Evolutionary conservation across 371 early-diverging fungal genomes (phyloP).

Genomic region (Umbelopsis sp.): DNA sequence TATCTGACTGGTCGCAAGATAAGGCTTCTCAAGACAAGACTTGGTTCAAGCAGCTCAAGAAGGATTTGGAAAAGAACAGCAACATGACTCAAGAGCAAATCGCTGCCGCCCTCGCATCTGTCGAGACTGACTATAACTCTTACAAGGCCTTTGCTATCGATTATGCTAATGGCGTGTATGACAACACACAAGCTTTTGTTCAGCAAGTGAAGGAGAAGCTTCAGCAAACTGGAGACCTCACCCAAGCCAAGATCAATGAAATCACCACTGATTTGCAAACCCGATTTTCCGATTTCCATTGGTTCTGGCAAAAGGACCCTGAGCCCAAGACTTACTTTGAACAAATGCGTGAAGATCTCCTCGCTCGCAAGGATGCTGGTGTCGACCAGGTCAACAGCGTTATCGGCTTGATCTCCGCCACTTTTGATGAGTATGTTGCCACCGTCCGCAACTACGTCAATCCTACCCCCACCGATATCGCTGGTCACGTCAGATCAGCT

Average conservation of each 20-base stretch:
- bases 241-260: conserved; percentile 20
- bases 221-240: not conserved
- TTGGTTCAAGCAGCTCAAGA: conserved; percentile 40
- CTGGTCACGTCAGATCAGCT: conserved; percentile 11
- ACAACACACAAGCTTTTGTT: conserved; percentile 27
- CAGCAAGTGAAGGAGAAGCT: conserved; percentile 15
- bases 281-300: conserved; percentile 4
- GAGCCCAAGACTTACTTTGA: conserved; percentile 12
- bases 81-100: conserved; percentile 39
- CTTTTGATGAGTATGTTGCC: conserved; percentile 9
- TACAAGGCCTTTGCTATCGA: conserved; percentile 55
- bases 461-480: conserved; percentile 16
- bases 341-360: conserved; percentile 10
- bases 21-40: conserved; percentile 26
- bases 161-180: conserved; percentile 35
- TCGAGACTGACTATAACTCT: conserved; percentile 39
- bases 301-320: conserved; percentile 15
- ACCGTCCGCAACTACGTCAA: conserved; percentile 8
- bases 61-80: conserved; percentile 35
- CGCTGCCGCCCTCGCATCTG: conserved; percentile 26
- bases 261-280: conserved; percentile 11
- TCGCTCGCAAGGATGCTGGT: conserved; percentile 5
- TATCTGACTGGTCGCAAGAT: conserved; percentile 31
- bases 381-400: not conserved
- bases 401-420: not conserved